Evolutionary conservation across 306 rosid species (phyloP), one percentile per base, ranked within the genome.

Genomic region (Cicer judaicum): DNA sequence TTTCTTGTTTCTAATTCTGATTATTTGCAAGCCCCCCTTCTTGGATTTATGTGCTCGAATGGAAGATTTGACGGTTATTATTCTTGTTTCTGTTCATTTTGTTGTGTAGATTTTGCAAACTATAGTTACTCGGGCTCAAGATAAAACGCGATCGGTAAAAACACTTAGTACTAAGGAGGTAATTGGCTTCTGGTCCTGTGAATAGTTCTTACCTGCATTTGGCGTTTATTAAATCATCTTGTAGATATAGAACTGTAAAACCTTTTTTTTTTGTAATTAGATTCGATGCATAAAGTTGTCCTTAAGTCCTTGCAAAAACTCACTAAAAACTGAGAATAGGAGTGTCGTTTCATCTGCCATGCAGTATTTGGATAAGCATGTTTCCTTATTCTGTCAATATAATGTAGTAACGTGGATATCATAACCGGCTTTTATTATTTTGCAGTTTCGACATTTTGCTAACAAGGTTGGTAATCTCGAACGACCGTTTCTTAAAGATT

Each of bases 401-500:
- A 66, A 57, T 38, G 46, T 60, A 72, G 57, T 57, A 66, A 57
- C 21, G 46, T 60, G 75, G 57, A 68, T 72, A 18, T 77, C 72
- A 61, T 52, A 34, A 12, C 39, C 69, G 61, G 15, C 57, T 24
- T 78, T 72, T 53, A 9, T 56, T 12, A n/a, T 65, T 65, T 69
- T 78, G 92, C 93, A 94, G 99, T 94, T 94, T 81, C 92, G 99
- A 76, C 99, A 91, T 78, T 90, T 91, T 81, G 96, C 99, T 59
- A 94, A 94, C 78, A 94, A 94, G 81, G 88, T 94, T 80, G 99
- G 97, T 65, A 94, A 94, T 85, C 93, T 94, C 55, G 99, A 94
- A 85, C 99, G 99, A 24, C 97, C 99, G 43, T 94, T 94, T 87
- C 97, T 94, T 68, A 94, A 94, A 82, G 99, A 94, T 56, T 94